phyloP scores from a whole-genome alignment of 1,139 yeast species.

The Hansenula anomala region DNA sequence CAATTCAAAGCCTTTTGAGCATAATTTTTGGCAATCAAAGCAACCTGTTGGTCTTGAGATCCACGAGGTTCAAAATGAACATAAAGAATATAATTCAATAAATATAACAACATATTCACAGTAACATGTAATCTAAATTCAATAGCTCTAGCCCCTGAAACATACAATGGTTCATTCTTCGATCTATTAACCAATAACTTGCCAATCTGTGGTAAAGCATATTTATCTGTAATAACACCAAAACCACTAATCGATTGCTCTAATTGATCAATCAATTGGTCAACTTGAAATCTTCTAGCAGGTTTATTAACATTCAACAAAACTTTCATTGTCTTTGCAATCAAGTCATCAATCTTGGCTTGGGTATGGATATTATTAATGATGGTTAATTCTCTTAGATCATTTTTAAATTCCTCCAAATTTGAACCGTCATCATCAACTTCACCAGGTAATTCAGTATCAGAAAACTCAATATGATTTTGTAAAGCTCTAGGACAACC shows the following conservation, averaged over 20 bases:
- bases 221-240: conserved; percentile 22
- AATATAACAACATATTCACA: conserved; percentile 40
- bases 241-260: conserved; percentile 27
- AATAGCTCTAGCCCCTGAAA: conserved; percentile 30
- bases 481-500: conserved; percentile 37
- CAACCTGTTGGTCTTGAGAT: conserved; percentile 27
- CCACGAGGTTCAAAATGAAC: conserved; percentile 41
- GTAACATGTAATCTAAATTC: conserved; percentile 34
- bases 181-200: conserved; percentile 24
- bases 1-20: conserved; percentile 35
- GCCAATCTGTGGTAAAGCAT: conserved; percentile 31
- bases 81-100: conserved; percentile 42
- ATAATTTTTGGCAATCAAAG: conserved; percentile 28
- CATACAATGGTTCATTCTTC: conserved; percentile 15
- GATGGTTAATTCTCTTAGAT: conserved; percentile 28
- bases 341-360: conserved; percentile 27
- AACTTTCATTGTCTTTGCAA: conserved; percentile 31
- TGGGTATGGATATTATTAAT: conserved; percentile 31
- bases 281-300: conserved; percentile 32
- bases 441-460: conserved; percentile 28
- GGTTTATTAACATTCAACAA: conserved; percentile 30
- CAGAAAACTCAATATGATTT: conserved; percentile 21
- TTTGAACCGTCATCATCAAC: conserved; percentile 15
- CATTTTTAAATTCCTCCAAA: conserved; percentile 24
- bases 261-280: conserved; percentile 27